Conservation (phyloP, 2,329 filamentous ascomycete species). For the Xylariaceae sp. region DNA sequence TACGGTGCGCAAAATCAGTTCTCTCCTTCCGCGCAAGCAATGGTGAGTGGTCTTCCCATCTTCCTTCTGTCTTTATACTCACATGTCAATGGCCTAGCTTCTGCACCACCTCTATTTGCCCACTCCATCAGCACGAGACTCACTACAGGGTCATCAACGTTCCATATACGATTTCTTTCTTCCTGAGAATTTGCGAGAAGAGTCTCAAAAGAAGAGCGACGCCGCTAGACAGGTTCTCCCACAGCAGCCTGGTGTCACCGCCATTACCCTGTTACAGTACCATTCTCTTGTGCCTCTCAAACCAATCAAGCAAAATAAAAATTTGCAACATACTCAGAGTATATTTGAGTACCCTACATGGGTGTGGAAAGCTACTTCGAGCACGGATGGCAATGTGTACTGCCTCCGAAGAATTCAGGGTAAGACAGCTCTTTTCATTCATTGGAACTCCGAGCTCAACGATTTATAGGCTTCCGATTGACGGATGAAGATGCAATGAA, state of each 20-base stretch:
- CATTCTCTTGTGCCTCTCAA: constrained; percentile 85
- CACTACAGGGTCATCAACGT: constrained; percentile 79
- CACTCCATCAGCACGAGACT: constrained; percentile 68
- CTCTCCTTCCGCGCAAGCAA: constrained; percentile 55
- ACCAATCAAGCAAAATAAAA: background rate
- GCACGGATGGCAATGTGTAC: constrained; percentile 85
- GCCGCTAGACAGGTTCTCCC: constrained; percentile 81
- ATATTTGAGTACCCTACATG: constrained; percentile 87
- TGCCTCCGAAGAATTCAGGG: constrained; percentile 81
- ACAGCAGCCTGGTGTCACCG: constrained; percentile 54
- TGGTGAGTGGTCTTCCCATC: too few relatives aligned
- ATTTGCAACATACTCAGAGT: constrained; percentile 70
- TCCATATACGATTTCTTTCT: constrained; percentile 90
- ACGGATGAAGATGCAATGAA: constrained; percentile 87
- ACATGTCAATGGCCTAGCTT: too few relatives aligned
- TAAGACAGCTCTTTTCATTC: constrained; percentile 27
- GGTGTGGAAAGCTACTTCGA: constrained; percentile 91
- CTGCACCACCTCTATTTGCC: constrained; percentile 94
- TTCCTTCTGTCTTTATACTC: too few relatives aligned
- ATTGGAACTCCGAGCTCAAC: constrained; percentile 9
- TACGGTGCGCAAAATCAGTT: constrained; percentile 58
- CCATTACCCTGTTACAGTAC: constrained; percentile 81
- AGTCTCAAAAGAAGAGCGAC: constrained; percentile 83
- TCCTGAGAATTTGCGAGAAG: constrained; percentile 79
- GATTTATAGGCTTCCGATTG: constrained; percentile 65